These are phyloP conservation scores for Hymenotorrendiella dingleyae DNA, from an alignment of 2,329 filamentous ascomycete species.

Conservation along the genomic window DNA sequence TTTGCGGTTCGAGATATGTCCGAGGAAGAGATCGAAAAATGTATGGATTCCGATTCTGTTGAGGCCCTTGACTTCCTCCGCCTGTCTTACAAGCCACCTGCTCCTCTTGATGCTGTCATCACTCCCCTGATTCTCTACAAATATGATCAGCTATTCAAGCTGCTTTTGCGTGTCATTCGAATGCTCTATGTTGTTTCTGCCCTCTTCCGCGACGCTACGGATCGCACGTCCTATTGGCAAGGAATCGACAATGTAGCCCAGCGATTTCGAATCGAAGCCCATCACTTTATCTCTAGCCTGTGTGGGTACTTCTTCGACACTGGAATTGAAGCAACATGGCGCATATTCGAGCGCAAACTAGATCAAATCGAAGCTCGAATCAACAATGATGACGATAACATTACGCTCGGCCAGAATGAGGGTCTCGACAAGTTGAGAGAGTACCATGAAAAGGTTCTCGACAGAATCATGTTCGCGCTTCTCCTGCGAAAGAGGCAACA, in stretches of 20 bases:
- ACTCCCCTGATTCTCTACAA: slow-evolving; percentile 64
- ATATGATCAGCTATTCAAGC: slow-evolving; percentile 81
- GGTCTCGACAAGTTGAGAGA: slow-evolving; percentile 63
- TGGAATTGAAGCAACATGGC: slow-evolving; percentile 70
- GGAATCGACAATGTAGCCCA: slow-evolving; percentile 18
- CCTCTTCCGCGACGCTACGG: slow-evolving; percentile 53
- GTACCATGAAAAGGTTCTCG: slow-evolving; percentile 66
- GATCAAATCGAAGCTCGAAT: slow-evolving; percentile 56
- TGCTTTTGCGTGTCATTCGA: slow-evolving; percentile 69
- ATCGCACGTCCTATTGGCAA: slow-evolving; percentile 27
- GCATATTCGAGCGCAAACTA: slow-evolving; percentile 60
- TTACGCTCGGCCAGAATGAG: slow-evolving; percentile 39
- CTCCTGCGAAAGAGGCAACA: slow-evolving; percentile 70
- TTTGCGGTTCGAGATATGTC: slow-evolving; percentile 82
- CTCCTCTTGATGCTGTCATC: slow-evolving; percentile 66
- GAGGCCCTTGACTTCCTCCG: slow-evolving; percentile 91
- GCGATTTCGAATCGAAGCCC: slow-evolving; percentile 68
- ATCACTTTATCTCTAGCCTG: slow-evolving; percentile 70
- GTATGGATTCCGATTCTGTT: slow-evolving; percentile 75
- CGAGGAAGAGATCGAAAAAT: slow-evolving; percentile 71
- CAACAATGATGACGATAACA: slow-evolving; percentile 34
- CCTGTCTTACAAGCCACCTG: slow-evolving; percentile 74
- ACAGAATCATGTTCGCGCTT: slow-evolving; percentile 68
- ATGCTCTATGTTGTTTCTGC: slow-evolving; percentile 71
- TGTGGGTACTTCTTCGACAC: slow-evolving; percentile 75